Conservation (phyloP, 2,329 filamentous ascomycete species). For the Pseudogymnoascus sp. region DNA sequence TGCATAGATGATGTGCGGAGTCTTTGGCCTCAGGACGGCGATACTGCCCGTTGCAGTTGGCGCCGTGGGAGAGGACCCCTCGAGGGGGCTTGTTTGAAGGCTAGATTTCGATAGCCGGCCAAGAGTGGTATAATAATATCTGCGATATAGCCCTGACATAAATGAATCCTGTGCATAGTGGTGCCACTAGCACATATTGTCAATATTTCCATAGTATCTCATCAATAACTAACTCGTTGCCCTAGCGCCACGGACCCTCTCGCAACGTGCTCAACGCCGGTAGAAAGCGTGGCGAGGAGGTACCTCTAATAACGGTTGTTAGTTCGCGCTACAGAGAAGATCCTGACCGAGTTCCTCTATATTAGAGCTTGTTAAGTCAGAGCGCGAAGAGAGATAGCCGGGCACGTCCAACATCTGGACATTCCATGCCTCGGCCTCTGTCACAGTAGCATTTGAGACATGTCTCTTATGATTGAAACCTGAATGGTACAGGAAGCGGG, state of each 20-base stretch:
- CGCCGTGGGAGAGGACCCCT: background rate
- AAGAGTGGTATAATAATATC: background rate
- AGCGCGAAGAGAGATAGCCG: background rate
- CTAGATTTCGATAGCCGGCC: background rate
- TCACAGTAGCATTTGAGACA: background rate
- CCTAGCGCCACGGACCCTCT: background rate
- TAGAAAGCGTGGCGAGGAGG: background rate
- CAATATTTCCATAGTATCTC: background rate
- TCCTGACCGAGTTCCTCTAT: background rate
- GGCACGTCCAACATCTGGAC: background rate
- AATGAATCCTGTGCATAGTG: background rate
- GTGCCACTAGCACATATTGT: background rate
- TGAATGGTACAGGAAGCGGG: background rate
- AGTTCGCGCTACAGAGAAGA: background rate
- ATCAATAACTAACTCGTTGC: background rate
- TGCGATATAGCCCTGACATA: background rate
- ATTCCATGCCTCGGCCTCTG: background rate
- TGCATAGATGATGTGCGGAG: background rate
- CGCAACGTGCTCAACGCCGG: background rate
- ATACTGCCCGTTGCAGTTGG: background rate
- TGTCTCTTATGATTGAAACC: background rate
- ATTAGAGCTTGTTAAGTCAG: background rate
- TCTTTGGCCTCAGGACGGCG: background rate
- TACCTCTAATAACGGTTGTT: background rate
- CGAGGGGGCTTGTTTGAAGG: background rate